Base-by-base conservation (phyloP, 2,329 filamentous ascomycete genomes). In the Fusarium newnesense region DNA sequence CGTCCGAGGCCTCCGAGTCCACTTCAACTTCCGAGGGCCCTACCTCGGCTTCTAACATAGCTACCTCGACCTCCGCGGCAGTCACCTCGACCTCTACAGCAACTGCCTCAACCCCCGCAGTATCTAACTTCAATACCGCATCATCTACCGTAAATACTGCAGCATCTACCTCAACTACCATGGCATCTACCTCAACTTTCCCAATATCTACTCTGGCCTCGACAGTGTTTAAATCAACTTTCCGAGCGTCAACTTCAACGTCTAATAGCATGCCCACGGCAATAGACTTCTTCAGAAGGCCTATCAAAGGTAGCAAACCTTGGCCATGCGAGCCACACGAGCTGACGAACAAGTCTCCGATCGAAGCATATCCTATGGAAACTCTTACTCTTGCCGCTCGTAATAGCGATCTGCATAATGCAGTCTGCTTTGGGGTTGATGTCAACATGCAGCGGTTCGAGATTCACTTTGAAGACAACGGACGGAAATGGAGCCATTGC, bases 371-470 rank as follows among this genome's bases (percentile, higher is more conserved):
- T 9, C n/a, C 44, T 2, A n/a, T 6, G 7, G 44, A 47, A 28
- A 30, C 13, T 0, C 44, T 47, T 9, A 30, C 19, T 8, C 44
- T 47, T 16, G 19, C 28, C 21, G 0, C 44, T 2, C 19, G 44
- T 4, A 2, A n/a, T 4, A 47, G 44, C 13, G 44, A 47, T 11
- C 7, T 30, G 4, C 3, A 7, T 0, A 30, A 30, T 16, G 19
- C 44, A 2, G 13, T 21, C 6, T 13, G 12, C 7, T 7, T 47
- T 7, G 44, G 44, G 26, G 13, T 47, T 1, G 44, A 47, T 2
- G 19, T 26, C 1, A n/a, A 30, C 2, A 47, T n/a, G 28, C 26
- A 47, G 2, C 19, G 44, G 0, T 30, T 47, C 19, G 44, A 47
- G 13, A 47, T 47, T 30, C 26, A 47, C 19, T 30, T 47, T 4